These are phyloP conservation scores for Quercus agrifolia DNA, from an alignment of 306 rosid genomes.

Conservation along the genomic window DNA sequence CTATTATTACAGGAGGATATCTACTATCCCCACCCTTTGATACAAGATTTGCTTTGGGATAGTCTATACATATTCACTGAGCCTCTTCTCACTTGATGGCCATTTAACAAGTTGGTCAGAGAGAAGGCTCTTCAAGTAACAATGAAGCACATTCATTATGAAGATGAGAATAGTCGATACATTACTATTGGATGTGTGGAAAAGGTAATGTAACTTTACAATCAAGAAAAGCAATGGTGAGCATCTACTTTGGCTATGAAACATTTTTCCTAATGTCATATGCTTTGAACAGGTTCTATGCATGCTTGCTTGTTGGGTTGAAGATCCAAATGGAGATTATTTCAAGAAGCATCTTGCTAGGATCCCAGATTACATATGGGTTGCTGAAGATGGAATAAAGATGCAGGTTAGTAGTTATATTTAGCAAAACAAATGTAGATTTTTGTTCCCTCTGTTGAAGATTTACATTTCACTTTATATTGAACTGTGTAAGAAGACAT, in stretches of 20 bases:
- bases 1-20: slow-evolving; percentile 48
- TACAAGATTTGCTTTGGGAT: slow-evolving; percentile 74
- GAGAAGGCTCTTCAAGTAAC: slow-evolving; percentile 58
- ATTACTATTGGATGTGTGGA: slow-evolving; percentile 58
- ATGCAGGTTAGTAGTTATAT: slow-evolving; percentile 44
- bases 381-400: slow-evolving; percentile 77
- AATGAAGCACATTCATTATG: slow-evolving; percentile 77
- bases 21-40: slow-evolving; percentile 53
- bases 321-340: slow-evolving; percentile 69
- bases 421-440: neutral
- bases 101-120: slow-evolving; percentile 51
- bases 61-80: slow-evolving; percentile 47
- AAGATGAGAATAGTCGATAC: slow-evolving; percentile 66
- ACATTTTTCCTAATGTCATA: neutral
- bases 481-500: neutral
- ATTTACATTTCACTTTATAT: neutral
- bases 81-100: slow-evolving; percentile 76
- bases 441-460: neutral
- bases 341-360: slow-evolving; percentile 72
- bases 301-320: slow-evolving; percentile 81
- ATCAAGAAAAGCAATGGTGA: neutral
- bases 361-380: slow-evolving; percentile 64
- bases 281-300: slow-evolving; percentile 37
- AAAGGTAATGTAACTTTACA: slow-evolving; percentile 33
- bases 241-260: neutral